Evolutionary conservation across 805 yeast species (phyloP), one percentile per base, ranked within the genome.

Genomic region (Candida nemodendra): DNA sequence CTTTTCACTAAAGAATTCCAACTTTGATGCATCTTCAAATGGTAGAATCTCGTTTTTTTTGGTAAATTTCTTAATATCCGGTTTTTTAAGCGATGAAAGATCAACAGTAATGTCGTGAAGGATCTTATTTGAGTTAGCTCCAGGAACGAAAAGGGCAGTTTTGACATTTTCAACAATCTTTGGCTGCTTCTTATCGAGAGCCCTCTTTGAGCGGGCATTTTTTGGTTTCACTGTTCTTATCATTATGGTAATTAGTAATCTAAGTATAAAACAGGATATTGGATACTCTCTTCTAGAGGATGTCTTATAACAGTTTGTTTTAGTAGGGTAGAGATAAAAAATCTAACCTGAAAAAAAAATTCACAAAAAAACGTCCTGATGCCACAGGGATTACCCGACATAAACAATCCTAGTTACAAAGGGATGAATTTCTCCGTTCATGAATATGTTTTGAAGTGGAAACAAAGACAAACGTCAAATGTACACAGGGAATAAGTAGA

Each of bases 141-240:
- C 99, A 14, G 96, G 96, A 30, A 93, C 80, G 55, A 93, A 93
- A 40, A 93, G 72, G 0, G 96, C 97, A 38, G 79, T 76, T 65
- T 93, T 93, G 45, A 83, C 79, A 63, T 93, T 90, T 62, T 93
- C 99, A 7, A 84, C 84, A 32, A 88, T 63, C 65, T 89, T 91
- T 36, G 97, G 78, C 54, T 89, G 96, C 53, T 79, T 83, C 55
- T 84, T 84, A 46, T 89, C 95, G 47, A 90, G 61, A 5, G 96
- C 98, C 65, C 99, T 80, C 69, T 93, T 93, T 39, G 96, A 78
- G 58, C 98, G 88, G 38, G 96, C 96, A 58, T 83, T 93, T 68
- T 89, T 90, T 25, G 99, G 98, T 51, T 88, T 83, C 30, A 82
- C 69, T 30, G 72, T 61, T 72, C 75, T 65, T 44, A 64, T 64